Evolutionary conservation across 1,284 basidiomycete species (phyloP).

Genomic region (Ceratobasidium sp.): DNA sequence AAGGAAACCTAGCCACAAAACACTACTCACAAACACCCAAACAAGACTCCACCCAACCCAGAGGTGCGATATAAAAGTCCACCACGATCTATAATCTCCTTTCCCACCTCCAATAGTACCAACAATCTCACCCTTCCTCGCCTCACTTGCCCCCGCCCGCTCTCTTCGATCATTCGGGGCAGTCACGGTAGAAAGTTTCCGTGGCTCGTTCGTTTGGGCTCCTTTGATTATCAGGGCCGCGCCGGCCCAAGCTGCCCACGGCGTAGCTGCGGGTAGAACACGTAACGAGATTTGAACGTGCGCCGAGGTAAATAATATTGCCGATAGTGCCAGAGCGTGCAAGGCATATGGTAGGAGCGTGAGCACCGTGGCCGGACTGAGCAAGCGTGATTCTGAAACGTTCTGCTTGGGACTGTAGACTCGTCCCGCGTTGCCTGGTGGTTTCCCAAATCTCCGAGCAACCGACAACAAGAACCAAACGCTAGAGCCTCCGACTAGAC

Average conservation of each 20-base stretch:
- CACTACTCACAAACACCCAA: slow-evolving; percentile 80
- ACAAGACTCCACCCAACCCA: slow-evolving; percentile 82
- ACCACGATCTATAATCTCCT: no score
- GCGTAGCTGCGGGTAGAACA: slow-evolving; percentile 77
- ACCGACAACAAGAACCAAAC: not conserved
- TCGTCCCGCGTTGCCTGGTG: no score
- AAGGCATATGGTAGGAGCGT: slow-evolving; percentile 72
- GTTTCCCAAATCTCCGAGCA: no score
- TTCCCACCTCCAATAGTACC: no score
- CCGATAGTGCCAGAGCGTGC: slow-evolving; percentile 72
- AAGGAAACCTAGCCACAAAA: slow-evolving; percentile 88
- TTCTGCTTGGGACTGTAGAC: not conserved
- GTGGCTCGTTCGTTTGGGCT: slow-evolving; percentile 8
- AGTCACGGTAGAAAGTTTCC: slow-evolving; percentile 32
- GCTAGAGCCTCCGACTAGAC: slow-evolving; percentile 60
- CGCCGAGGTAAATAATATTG: slow-evolving; percentile 80
- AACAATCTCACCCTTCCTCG: slow-evolving; percentile 47
- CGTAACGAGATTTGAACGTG: slow-evolving; percentile 94
- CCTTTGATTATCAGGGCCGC: slow-evolving; percentile 68
- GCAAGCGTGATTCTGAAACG: not conserved
- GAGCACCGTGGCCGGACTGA: not conserved
- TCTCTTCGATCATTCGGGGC: no score
- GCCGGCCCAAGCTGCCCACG: slow-evolving; percentile 87
- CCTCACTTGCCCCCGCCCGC: no score
- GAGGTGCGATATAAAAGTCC: slow-evolving; percentile 17